Percentiles rank a stretch among this genome's conserved stretches.
Conservation (phyloP, 108 stramenopile genomes). For the Cyclostephanos tholiformis region DNA sequence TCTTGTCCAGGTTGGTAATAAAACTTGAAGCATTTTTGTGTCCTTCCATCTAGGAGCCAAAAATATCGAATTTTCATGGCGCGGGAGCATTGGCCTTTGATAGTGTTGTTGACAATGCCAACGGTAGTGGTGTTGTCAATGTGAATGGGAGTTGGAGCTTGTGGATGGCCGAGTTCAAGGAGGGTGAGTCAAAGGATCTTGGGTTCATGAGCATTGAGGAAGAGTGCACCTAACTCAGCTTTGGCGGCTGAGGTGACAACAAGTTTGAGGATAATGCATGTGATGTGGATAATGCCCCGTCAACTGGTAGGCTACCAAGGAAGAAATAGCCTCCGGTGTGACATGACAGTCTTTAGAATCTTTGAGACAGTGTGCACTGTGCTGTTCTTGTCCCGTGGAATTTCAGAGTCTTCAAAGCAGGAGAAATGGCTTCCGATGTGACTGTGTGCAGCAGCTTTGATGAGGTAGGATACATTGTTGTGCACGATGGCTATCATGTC, state of each 20-base stretch:
- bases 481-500: constrained; percentile 38
- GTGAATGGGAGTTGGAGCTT: not conserved
- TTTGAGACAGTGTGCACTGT: not conserved
- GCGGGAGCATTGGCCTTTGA: too few species aligned
- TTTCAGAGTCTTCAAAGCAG: not conserved
- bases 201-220: not conserved
- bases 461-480: constrained; percentile 45
- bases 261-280: too few species aligned
- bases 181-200: too few species aligned
- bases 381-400: not conserved
- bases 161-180: constrained; percentile 8
- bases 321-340: too few species aligned
- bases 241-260: too few species aligned
- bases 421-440: not conserved
- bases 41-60: too few species aligned
- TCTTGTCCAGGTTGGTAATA: too few species aligned
- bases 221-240: not conserved
- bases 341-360: constrained; percentile 2
- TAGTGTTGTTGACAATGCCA: not conserved
- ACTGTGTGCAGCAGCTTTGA: not conserved
- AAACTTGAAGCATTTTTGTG: too few species aligned
- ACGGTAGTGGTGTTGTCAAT: not conserved
- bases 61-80: too few species aligned
- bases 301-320: too few species aligned
- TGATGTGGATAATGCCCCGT: too few species aligned